A percentile compares a stretch with the other conserved stretches of the same genome.
Evolutionary conservation across 331 rosid species (phyloP).

Genomic region (Phaseolus coccineus): DNA sequence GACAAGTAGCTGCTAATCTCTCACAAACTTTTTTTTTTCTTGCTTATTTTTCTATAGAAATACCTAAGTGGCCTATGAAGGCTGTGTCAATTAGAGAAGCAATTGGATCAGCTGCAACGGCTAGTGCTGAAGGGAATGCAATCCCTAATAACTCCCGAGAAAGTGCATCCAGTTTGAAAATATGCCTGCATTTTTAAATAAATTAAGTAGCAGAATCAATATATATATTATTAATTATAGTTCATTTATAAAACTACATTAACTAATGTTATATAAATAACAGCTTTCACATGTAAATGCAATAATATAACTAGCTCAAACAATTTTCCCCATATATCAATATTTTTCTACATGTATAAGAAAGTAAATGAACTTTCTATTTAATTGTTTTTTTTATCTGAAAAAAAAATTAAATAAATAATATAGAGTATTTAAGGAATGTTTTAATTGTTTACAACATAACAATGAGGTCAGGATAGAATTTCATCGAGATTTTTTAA

Average conservation of each 20-base stretch:
- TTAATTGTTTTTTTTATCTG: no score
- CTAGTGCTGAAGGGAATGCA: constrained; percentile 93
- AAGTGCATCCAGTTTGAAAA: constrained; percentile 74
- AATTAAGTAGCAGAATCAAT: neutral
- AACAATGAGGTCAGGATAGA: no score
- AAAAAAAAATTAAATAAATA: no score
- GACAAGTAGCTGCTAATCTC: no score
- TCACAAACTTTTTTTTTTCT: no score
- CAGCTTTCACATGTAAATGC: constrained; percentile 1
- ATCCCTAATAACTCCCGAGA: constrained; percentile 77
- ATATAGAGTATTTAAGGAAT: no score
- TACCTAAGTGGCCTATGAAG: constrained; percentile 91
- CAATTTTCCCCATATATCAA: neutral
- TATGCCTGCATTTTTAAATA: constrained; percentile 28
- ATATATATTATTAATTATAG: neutral
- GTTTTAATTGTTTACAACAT: no score
- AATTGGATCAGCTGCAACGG: constrained; percentile 94
- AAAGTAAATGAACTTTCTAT: neutral
- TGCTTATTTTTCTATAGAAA: neutral
- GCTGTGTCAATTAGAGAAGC: constrained; percentile 94
- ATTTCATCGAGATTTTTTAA: neutral
- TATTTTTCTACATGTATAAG: neutral
- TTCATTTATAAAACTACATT: neutral
- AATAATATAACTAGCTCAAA: neutral
- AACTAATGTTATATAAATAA: neutral